These are phyloP conservation scores for Skeletonema grethae DNA, from an alignment of 108 stramenopile genomes.

Conservation along the genomic window DNA sequence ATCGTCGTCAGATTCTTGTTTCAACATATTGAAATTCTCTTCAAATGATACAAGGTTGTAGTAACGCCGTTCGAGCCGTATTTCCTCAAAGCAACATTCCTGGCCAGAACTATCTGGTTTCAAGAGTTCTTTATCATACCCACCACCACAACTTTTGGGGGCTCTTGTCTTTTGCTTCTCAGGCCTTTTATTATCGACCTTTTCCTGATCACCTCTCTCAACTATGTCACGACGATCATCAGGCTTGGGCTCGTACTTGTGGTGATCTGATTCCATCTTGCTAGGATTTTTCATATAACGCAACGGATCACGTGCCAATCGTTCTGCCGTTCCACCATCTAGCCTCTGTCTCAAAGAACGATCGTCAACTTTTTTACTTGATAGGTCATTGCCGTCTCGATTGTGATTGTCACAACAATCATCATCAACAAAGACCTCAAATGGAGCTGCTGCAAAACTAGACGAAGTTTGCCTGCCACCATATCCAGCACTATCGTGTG, in stretches of 20 bases:
- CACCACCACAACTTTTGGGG: constrained; percentile 12
- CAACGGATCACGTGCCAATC: constrained; percentile 69
- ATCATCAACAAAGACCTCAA: constrained; percentile 85
- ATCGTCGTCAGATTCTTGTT: constrained; percentile 15
- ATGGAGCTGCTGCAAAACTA: constrained; percentile 37
- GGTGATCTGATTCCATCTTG: constrained; percentile 53
- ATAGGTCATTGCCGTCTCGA: constrained; percentile 20
- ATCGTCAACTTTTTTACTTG: constrained; percentile 52
- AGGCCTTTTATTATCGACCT: neutral
- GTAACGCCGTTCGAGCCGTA: constrained; percentile 38
- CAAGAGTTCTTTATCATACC: constrained; percentile 57
- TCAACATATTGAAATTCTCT: constrained; percentile 63
- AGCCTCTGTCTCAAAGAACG: constrained; percentile 70
- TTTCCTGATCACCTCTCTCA: neutral
- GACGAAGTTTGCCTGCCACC: constrained; percentile 17
- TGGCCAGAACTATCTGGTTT: constrained; percentile 47
- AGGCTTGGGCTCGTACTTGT: constrained; percentile 32
- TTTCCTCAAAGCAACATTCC: constrained; percentile 83
- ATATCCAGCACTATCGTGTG: neutral
- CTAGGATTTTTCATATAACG: constrained; percentile 72
- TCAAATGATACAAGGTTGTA: constrained; percentile 45
- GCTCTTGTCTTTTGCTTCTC: neutral
- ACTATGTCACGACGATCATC: constrained; percentile 3
- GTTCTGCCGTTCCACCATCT: constrained; percentile 75
- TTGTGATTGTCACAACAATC: constrained; percentile 46